Base-by-base conservation (phyloP, 2,329 filamentous ascomycete genomes). In the Cadophora luteo-olivacea region DNA sequence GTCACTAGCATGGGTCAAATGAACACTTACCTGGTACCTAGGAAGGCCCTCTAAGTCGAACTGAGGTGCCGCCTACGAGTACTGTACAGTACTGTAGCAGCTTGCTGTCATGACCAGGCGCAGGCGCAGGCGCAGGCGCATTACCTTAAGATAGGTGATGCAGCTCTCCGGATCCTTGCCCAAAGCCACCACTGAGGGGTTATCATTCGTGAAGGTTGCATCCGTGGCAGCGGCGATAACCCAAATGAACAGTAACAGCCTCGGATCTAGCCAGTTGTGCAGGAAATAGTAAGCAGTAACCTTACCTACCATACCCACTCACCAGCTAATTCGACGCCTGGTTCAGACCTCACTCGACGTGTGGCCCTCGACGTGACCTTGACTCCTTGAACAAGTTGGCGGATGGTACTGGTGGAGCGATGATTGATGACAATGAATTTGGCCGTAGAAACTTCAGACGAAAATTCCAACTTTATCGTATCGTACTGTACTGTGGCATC, bases 201-300 rank as follows among this genome's bases (percentile, higher is more conserved):
- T 29, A 36, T 25, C n/a, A 22, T 49, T 49, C n/a, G 45, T 22
- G 45, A 22, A 22, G 45, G 57, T 33, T 38, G 22, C 22, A 41
- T 22, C 36, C 8, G 3, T n/a, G 32, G 19, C 25, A 19, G 33
- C n/a, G 32, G 55, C 55, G 51, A 22, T 58, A 36, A 36, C 33
- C 55, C 32, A 38, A 58, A 24, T 58, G n/a, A 22, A n/a, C 14
- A 7, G 16, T 22, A 7, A 24, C 55, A 58, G 19, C 19, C 2
- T 57, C 32, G 8, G 32, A n/a, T 12, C 55, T 33, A 36, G 29
- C 29, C 29, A 36, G 54, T n/a, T 11, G 8, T 38, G 33, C 55
- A 58, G 55, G 32, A 58, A 16, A 41, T 19, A 38, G 55, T 38
- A 58, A 58, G 55, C 55, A 58, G n/a, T 32, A 29, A 29, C 29